Conservation (phyloP, 257 asterid species). For the Datura wrightii region DNA sequence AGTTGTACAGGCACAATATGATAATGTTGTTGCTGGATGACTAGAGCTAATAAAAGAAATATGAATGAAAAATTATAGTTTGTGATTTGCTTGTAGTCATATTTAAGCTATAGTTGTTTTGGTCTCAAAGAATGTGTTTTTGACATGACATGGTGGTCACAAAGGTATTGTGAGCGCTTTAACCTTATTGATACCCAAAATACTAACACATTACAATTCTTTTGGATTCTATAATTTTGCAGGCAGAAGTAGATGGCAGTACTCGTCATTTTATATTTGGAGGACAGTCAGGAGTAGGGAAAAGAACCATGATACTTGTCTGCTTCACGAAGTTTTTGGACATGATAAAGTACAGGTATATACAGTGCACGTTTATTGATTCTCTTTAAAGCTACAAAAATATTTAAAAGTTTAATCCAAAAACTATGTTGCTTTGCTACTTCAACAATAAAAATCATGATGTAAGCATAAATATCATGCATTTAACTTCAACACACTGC, state of each 20-base stretch:
- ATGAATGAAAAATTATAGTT: not conserved
- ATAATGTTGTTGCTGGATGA: constrained; percentile 1
- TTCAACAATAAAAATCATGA: too few relatives aligned
- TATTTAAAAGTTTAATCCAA: not conserved
- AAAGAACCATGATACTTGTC: constrained; percentile 87
- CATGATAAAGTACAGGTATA: constrained; percentile 65
- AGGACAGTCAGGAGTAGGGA: constrained; percentile 85
- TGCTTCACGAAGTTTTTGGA: constrained; percentile 68
- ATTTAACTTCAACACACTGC: too few relatives aligned
- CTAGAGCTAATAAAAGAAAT: constrained; percentile 17
- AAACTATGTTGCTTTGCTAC: too few relatives aligned
- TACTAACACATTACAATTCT: not conserved
- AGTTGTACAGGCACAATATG: not conserved
- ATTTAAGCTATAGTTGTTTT: not conserved
- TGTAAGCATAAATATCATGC: too few relatives aligned
- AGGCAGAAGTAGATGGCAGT: constrained; percentile 41
- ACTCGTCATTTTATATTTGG: constrained; percentile 70
- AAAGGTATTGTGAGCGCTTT: not conserved
- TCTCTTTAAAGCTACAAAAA: constrained; percentile 14
- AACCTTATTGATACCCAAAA: not conserved
- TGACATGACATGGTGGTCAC: not conserved
- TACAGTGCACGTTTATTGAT: constrained; percentile 25
- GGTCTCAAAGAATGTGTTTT: not conserved
- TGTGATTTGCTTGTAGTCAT: not conserved
- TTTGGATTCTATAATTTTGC: constrained; percentile 6